Evolutionary conservation across 129 eudicot genomes (phyloP), one percentile per base, ranked within the genome.

Genomic region (Centella asiatica): DNA sequence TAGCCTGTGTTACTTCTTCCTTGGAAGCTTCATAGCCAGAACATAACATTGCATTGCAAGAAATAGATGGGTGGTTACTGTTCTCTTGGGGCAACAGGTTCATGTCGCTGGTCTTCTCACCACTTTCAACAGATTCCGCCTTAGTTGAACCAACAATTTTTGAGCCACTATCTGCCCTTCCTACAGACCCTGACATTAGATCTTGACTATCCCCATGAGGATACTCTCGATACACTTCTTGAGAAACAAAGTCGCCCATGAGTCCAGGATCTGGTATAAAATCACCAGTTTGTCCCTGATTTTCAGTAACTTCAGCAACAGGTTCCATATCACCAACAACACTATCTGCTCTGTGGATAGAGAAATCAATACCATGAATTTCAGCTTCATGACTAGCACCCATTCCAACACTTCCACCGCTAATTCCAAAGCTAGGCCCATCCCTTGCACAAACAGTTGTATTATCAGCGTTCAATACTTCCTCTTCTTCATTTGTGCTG

Each of bases 371-470:
- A 14, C 97, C 97, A 47, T 90, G 97, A 19, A 90, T 83, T 78
- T 90, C 97, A 60, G 95, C 97, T 77, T 90, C 97, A 77, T 90
- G 94, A 67, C 95, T 90, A 45, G 94, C 95, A 49, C 97, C 95
- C 95, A 90, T 90, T 54, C 97, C 95, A 18, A 90, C 94, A 86
- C 97, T 86, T 64, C 97, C 95, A 18, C 89, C 93, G 60, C 97
- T 90, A 51, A 86, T 68, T 14, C 85, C 97, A 70, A 90, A 69
- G 72, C 95, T 90, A 40, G 72, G 80, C 11, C 85, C 93, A 60
- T 80, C 88, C 52, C 82, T 80, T 53, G 83, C 87, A 20, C 77
- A 82, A 34, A 65, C 83, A 39, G 84, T 86, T 27, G 66, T 65
- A 60, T 89, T 86, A 37, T 90, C 95, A 0, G 94, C 71, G 59